These are phyloP conservation scores for Leptographium flavum DNA, from an alignment of 2,329 filamentous ascomycete genomes.

Conservation along the genomic window DNA sequence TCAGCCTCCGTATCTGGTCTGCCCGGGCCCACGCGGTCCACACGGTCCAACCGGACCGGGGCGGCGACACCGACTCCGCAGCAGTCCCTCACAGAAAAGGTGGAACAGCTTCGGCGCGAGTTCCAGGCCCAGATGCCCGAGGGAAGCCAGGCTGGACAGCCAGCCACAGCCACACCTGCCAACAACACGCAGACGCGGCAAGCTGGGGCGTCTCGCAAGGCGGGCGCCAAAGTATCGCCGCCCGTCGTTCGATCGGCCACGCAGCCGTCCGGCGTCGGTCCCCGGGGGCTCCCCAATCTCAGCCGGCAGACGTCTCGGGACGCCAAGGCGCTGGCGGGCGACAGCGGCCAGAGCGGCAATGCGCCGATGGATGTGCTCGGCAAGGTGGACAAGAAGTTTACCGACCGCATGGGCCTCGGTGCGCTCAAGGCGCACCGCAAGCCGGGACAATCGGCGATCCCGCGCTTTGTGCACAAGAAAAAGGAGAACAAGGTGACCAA, in stretches of 20 bases:
- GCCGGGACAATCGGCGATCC: slow-evolving; percentile 61
- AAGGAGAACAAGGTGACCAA: slow-evolving; percentile 71
- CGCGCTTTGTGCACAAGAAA: slow-evolving; percentile 66
- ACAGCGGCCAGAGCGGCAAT: slow-evolving; percentile 10
- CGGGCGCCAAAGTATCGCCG: slow-evolving; percentile 31
- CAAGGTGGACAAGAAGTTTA: slow-evolving; percentile 55
- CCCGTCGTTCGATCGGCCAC: slow-evolving; percentile 40
- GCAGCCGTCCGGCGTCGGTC: slow-evolving; percentile 31
- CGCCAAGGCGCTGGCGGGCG: slow-evolving; percentile 15
- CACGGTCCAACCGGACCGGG: neutral
- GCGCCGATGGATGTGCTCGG: slow-evolving; percentile 4
- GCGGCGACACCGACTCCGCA: slow-evolving; percentile 1
- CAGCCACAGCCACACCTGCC: neutral
- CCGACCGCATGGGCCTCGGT: slow-evolving; percentile 54
- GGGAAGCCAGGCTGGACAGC: slow-evolving; percentile 11
- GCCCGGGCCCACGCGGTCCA: neutral
- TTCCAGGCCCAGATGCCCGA: slow-evolving; percentile 24
- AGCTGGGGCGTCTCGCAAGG: slow-evolving; percentile 24
- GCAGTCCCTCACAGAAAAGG: slow-evolving; percentile 26
- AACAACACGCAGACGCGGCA: slow-evolving; percentile 4
- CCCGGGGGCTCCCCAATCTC: slow-evolving; percentile 29
- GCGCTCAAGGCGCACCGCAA: slow-evolving; percentile 48
- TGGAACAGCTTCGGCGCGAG: slow-evolving; percentile 37
- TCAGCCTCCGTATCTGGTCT: neutral
- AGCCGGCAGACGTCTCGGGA: slow-evolving; percentile 27